Evolutionary conservation across 345 rosid genomes (phyloP).

Genomic region (Stellera chamaejasme): DNA sequence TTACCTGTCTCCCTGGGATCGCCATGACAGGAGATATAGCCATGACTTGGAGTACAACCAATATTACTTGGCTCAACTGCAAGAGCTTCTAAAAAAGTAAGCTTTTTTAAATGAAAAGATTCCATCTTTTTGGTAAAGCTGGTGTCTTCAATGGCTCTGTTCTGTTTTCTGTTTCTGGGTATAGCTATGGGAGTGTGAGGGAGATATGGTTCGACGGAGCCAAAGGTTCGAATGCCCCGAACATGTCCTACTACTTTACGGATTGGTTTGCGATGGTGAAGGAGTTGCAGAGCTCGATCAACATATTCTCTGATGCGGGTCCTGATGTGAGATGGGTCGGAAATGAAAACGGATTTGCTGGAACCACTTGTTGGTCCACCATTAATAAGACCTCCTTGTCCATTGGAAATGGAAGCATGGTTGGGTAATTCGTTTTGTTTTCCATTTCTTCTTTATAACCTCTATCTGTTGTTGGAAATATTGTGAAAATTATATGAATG

Average conservation of each 20-base stretch:
- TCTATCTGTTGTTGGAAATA: no score
- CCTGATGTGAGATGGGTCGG: slow-evolving; percentile 74
- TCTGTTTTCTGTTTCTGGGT: neutral
- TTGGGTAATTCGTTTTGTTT: slow-evolving; percentile 25
- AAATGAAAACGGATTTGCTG: slow-evolving; percentile 54
- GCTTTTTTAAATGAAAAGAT: neutral
- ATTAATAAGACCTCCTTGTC: slow-evolving; percentile 51
- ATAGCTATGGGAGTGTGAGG: slow-evolving; percentile 49
- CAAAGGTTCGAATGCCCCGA: slow-evolving; percentile 48
- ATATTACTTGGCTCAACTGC: slow-evolving; percentile 63
- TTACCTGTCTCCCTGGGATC: slow-evolving; percentile 74
- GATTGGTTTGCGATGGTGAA: slow-evolving; percentile 79
- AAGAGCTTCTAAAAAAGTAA: slow-evolving; percentile 50
- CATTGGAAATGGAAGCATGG: slow-evolving; percentile 46
- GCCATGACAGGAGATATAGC: slow-evolving; percentile 58
- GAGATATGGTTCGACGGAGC: slow-evolving; percentile 87
- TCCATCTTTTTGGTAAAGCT: neutral
- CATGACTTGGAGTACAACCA: slow-evolving; percentile 52
- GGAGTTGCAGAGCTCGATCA: slow-evolving; percentile 61
- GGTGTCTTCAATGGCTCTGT: neutral
- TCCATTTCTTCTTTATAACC: neutral
- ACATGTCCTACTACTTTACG: slow-evolving; percentile 51
- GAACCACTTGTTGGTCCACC: slow-evolving; percentile 57
- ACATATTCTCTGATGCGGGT: slow-evolving; percentile 69
- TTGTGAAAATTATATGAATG: no score